Conservation (phyloP, 202 grass and related monocot genomes). For the Carex arenaria region DNA sequence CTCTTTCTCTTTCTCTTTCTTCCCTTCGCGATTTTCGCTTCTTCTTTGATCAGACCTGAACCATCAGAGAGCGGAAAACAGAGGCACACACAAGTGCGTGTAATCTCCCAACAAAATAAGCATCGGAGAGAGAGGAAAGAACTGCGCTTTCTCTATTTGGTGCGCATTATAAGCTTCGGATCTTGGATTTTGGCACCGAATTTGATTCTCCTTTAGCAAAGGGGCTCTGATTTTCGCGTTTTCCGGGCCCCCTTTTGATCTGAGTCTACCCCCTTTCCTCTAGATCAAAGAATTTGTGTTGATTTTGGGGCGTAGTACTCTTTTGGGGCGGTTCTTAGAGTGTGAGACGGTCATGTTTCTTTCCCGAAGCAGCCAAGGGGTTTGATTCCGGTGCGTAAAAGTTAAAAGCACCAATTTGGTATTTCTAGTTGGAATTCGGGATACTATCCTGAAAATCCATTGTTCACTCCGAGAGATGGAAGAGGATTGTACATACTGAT, state of each 20-base stretch:
- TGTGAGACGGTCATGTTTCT: constrained; percentile 3
- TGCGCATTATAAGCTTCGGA: constrained; percentile 23
- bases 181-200: constrained; percentile 7
- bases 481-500: constrained; percentile 24
- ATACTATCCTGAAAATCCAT: neutral
- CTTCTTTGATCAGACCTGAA: constrained; percentile 2
- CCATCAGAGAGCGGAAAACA: neutral
- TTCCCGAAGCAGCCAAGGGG: neutral
- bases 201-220: constrained; percentile 11
- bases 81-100: neutral
- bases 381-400: neutral
- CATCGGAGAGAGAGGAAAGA: neutral
- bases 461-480: constrained; percentile 8
- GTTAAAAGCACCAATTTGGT: neutral
- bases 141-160: constrained; percentile 5
- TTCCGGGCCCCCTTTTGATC: neutral
- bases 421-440: constrained; percentile 7
- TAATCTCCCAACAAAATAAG: neutral
- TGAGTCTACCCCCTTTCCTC: neutral
- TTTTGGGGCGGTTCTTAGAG: constrained; percentile 13
- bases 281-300: constrained; percentile 12
- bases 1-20: neutral
- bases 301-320: constrained; percentile 4
- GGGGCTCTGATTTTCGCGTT: neutral
- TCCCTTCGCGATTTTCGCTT: neutral